Conservation (phyloP, 768 basidiomycete genomes). For the Scleroderma bovista region DNA sequence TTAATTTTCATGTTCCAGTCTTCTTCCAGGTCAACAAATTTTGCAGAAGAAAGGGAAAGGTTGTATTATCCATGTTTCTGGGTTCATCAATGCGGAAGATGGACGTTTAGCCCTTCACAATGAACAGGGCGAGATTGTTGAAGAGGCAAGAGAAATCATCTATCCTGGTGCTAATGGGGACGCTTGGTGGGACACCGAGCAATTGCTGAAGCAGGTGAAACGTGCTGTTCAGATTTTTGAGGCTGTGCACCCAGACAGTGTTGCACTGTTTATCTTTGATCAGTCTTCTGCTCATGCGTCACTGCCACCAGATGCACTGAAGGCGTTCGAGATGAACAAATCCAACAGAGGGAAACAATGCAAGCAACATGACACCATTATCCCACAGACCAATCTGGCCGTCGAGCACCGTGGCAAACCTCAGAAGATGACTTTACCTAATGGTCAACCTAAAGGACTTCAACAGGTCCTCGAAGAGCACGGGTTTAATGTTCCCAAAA, state of each 20-base stretch:
- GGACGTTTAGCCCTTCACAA: conserved; percentile 21
- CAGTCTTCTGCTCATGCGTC: conserved; percentile 8
- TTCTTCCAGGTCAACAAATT: conserved; percentile 2
- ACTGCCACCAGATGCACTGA: conserved; percentile 15
- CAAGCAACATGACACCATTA: conserved; percentile 13
- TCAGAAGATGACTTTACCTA: conserved; percentile 32
- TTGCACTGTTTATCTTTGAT: conserved; percentile 10
- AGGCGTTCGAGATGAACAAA: conserved; percentile 22
- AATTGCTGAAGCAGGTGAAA: conserved; percentile 5
- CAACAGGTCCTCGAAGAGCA: conserved; percentile 22
- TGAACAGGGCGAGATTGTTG: neutral
- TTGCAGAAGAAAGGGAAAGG: conserved; percentile 23
- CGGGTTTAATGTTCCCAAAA: conserved; percentile 33
- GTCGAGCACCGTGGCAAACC: conserved; percentile 1
- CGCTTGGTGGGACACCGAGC: conserved; percentile 2
- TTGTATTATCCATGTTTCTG: conserved; percentile 35
- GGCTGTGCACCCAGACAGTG: conserved; percentile 22
- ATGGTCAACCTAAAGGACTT: conserved; percentile 17
- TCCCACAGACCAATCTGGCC: conserved; percentile 14
- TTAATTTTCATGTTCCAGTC: too few relatives aligned
- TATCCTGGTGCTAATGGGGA: conserved; percentile 10
- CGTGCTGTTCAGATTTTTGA: conserved; percentile 27
- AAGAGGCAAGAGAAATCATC: conserved; percentile 20
- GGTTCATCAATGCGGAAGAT: conserved; percentile 31
- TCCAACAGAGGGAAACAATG: conserved; percentile 17